These are phyloP conservation scores for Pueraria montana DNA, from an alignment of 306 rosid genomes.

Conservation along the genomic window DNA sequence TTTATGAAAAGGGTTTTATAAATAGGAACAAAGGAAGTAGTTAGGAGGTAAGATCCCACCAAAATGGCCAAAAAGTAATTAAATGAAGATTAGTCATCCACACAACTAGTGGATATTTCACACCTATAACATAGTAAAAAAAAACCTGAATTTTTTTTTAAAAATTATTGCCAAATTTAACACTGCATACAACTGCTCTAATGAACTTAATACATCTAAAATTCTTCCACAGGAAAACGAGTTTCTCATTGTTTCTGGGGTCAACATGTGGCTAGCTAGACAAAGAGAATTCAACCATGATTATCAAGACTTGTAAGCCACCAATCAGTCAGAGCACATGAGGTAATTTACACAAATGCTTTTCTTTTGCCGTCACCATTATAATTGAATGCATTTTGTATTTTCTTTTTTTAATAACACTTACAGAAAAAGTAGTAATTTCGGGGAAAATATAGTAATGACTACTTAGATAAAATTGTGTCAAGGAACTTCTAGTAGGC, in stretches of 20 bases:
- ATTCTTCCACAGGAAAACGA: not conserved
- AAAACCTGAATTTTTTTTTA: not conserved
- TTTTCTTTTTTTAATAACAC: not conserved
- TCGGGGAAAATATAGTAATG: not conserved
- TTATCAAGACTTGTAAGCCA: not conserved
- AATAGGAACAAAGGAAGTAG: too few relatives aligned
- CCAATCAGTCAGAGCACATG: not conserved
- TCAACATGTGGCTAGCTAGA: not conserved
- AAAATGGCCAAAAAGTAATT: too few relatives aligned
- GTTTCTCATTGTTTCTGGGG: not conserved
- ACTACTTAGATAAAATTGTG: slow-evolving; percentile 8
- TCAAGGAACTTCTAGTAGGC: slow-evolving; percentile 12
- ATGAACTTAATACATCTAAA: not conserved
- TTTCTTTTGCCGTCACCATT: slow-evolving; percentile 3
- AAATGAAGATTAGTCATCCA: too few relatives aligned
- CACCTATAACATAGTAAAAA: too few relatives aligned
- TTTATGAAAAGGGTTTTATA: too few relatives aligned
- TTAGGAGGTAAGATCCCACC: too few relatives aligned
- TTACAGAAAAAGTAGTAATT: not conserved
- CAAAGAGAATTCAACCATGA: not conserved
- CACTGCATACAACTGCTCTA: not conserved
- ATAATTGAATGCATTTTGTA: not conserved
- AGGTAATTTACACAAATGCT: not conserved
- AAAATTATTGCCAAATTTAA: not conserved
- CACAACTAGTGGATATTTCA: too few relatives aligned